Base-by-base conservation (phyloP, 805 yeast genomes). In the Wickerhamomyces silvicola region DNA sequence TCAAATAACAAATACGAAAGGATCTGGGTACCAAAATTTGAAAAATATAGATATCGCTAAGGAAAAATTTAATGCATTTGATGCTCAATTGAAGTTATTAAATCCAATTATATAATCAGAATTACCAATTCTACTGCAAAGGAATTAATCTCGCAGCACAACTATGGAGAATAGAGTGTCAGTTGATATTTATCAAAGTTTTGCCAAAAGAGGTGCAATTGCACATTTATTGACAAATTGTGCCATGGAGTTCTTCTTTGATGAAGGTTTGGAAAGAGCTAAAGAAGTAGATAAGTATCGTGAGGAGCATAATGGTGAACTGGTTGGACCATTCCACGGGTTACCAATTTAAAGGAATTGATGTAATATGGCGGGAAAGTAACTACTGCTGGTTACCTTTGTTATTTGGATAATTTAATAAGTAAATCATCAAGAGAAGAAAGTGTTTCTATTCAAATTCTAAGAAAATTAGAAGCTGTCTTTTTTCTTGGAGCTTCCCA, bases 281-380 rank as follows among this genome's bases (percentile, higher is more conserved):
- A 50, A 66, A 43, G 61, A 52, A 36, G 62, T 78, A 40, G 88
- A 80, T 47, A 69, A 62, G 16, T 66, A 68, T 46, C 35, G 50
- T 37, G 42, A 35, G 15, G 36, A 37, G 10, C 42, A 46, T 28
- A 62, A 69, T 36, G 76, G 75, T 18, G 58, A 70, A 41, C 60
- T 78, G 3, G 56, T 70, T 18, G 87, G 86, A 27, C 79, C 83
- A 6, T 61, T 80, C 42, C 86, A 79, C 45, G 86, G 86, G 17
- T 51, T 79, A 14, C 86, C 86, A 12, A 61, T 80, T 55, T 79
- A 28, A 80, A 79, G 48, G 86, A 80, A 50, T 80, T 77, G 48
- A 68, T 75, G 58, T 66, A 69, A 36, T 69, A 66, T 46, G 68
- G 64, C 35, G 79, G 73, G 23, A 71, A 66, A 38, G 60, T 68